Evolutionary conservation across 2,329 filamentous ascomycete species (phyloP).

Genomic region (Microdochium paspali): DNA sequence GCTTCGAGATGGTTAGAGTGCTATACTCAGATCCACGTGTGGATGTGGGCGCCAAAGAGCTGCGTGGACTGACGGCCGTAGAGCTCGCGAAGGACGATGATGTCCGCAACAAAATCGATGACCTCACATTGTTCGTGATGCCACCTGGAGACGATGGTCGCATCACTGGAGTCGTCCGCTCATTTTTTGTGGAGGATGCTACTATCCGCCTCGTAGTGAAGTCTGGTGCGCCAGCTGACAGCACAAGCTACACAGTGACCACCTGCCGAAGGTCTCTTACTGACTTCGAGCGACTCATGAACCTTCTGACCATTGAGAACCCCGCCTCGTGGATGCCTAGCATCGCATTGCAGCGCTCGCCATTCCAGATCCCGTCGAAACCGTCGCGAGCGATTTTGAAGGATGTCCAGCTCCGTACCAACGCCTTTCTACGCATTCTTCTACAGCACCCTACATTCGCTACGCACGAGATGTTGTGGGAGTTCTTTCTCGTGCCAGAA

Average conservation of each 20-base stretch:
- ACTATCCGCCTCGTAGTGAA: constrained; percentile 90
- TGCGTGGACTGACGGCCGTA: constrained; percentile 83
- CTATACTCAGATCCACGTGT: constrained; percentile 83
- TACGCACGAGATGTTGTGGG: constrained; percentile 96
- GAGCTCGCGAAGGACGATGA: constrained; percentile 98
- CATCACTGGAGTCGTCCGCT: constrained; percentile 86
- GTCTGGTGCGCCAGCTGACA: constrained; percentile 76
- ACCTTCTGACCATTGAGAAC: constrained; percentile 77
- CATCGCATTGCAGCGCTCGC: constrained; percentile 67
- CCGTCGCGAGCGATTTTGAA: constrained; percentile 80
- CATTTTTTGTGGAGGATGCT: constrained; percentile 95
- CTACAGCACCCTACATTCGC: constrained; percentile 85
- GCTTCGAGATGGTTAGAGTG: constrained; percentile 83
- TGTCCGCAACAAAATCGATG: constrained; percentile 91
- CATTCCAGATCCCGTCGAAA: constrained; percentile 87
- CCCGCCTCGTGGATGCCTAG: constrained; percentile 91
- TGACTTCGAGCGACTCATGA: constrained; percentile 86
- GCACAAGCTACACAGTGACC: constrained; percentile 82
- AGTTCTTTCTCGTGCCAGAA: constrained; percentile 95
- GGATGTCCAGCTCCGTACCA: constrained; percentile 77
- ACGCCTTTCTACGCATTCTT: constrained; percentile 81
- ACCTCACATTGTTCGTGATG: constrained; percentile 76
- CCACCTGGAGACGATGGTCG: constrained; percentile 64
- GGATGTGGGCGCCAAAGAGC: constrained; percentile 74
- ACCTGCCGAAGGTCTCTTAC: constrained; percentile 80